phyloP scores from a whole-genome alignment of 305 asterid genomes.

The Fraxinus baroniana region DNA sequence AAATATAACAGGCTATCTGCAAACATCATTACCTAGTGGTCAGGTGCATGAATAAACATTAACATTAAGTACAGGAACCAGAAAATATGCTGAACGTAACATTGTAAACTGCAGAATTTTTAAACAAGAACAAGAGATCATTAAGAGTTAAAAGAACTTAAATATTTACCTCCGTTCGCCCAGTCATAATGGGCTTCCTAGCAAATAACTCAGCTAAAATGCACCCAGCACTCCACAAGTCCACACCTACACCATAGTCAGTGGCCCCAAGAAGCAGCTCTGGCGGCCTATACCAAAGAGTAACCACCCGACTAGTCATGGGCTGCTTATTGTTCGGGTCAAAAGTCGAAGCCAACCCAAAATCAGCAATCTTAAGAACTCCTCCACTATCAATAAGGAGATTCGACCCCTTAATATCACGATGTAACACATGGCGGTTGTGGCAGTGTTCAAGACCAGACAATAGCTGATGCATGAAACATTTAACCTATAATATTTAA shows the following conservation, averaged over 20 bases:
- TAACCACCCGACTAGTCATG: slow-evolving; percentile 94
- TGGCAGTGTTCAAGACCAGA: slow-evolving; percentile 96
- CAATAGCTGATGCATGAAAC: slow-evolving; percentile 78
- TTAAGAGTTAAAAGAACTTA: neutral
- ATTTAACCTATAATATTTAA: slow-evolving; percentile 60
- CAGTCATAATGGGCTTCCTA: slow-evolving; percentile 97
- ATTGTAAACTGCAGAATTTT: neutral
- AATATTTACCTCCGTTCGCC: slow-evolving; percentile 75
- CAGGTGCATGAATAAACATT: neutral
- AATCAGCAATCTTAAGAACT: slow-evolving; percentile 83
- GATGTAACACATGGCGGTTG: slow-evolving; percentile 77
- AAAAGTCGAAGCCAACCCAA: slow-evolving; percentile 82
- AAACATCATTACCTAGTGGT: neutral
- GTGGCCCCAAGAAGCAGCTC: slow-evolving; percentile 93
- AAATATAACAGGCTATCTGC: too few species aligned
- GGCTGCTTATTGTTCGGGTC: slow-evolving; percentile 75
- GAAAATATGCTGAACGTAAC: neutral
- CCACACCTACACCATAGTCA: slow-evolving; percentile 75
- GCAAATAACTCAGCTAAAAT: slow-evolving; percentile 91
- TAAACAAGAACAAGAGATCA: neutral
- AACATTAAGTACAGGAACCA: neutral
- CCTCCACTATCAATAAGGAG: slow-evolving; percentile 83
- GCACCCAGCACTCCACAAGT: slow-evolving; percentile 98
- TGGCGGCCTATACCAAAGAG: slow-evolving; percentile 94
- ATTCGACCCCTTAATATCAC: slow-evolving; percentile 93